Base-by-base conservation (phyloP, 2,329 filamentous ascomycete genomes). In the Fusarium illudens region DNA sequence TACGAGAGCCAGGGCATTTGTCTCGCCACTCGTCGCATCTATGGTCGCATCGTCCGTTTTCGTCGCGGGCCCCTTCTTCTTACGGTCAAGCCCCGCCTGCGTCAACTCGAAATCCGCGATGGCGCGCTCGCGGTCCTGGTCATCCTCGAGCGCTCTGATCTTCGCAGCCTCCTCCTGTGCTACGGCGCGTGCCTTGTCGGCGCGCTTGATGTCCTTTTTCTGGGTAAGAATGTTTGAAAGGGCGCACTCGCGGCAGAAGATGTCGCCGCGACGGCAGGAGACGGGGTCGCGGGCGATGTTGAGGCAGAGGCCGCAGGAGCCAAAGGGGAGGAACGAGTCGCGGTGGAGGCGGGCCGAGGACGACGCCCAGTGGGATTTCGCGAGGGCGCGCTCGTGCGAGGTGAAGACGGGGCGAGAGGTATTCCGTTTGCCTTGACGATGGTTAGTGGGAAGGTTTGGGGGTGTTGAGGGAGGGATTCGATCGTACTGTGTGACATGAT, bases 171-270 rank as follows among this genome's bases (percentile, higher is more conserved):
- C 91, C 57, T 86, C 84, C 64, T 85, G 83, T 27, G 88, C 86
- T 29, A 85, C 82, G 68, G 90, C 89, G 19, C 87, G 84, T 20
- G 87, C 84, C 71, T 88, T 91, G 64, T 93, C 92, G 3, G 92
- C 76, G 0, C 96, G 88, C 77, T 94, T 96, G 68, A 97, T 94
- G 76, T 98, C 96, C 80, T 94, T 92, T 71, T 93, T 90, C 79
- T 99, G 95, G 1, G 93, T 87, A 1, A 98, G 84, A n/a, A 99
- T 89, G 74, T 98, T 97, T 71, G 84, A 90, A 55, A 98, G 87
- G 9, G 94, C 94, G 81, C 95, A 99, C 82, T 98, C 96, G 71
- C 93, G 90, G 79, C 95, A 99, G 82, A 98, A 98, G 13, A 99
- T 84, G 78, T 98, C 94, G 64, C 95, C 95, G 68, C 90, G 87